Evolutionary conservation across 202 grass and related monocot species (phyloP).

Genomic region (Musa balbisiana): DNA sequence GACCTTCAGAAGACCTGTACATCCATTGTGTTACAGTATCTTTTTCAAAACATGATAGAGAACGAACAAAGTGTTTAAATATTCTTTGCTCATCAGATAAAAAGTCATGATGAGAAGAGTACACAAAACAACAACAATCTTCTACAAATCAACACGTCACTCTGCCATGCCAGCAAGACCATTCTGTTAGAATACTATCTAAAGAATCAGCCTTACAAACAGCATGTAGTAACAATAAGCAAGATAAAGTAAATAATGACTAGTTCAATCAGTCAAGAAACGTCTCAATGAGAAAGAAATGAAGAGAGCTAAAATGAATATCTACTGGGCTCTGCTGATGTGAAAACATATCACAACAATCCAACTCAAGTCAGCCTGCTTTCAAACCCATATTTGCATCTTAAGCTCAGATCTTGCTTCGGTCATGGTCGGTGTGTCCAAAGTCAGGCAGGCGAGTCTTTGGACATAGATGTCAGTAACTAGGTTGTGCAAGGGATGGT

Average conservation of each 20-base stretch:
- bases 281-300: background rate
- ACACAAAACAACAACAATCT: no score
- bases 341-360: no score
- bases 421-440: background rate
- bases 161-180: no score
- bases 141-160: no score
- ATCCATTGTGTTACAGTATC: background rate
- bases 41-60: background rate
- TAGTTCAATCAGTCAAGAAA: background rate
- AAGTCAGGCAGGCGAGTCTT: background rate
- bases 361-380: no score
- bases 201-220: no score
- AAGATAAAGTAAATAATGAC: background rate
- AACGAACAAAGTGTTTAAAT: background rate
- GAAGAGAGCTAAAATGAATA: background rate
- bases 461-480: background rate
- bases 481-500: background rate
- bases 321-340: background rate
- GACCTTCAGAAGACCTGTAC: constrained; percentile 62
- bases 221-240: no score
- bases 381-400: no score
- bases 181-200: no score
- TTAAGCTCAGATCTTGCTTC: background rate
- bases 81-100: background rate
- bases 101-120: no score